phyloP scores from a whole-genome alignment of 2,329 filamentous ascomycete species.

The Ascochyta pisi region DNA sequence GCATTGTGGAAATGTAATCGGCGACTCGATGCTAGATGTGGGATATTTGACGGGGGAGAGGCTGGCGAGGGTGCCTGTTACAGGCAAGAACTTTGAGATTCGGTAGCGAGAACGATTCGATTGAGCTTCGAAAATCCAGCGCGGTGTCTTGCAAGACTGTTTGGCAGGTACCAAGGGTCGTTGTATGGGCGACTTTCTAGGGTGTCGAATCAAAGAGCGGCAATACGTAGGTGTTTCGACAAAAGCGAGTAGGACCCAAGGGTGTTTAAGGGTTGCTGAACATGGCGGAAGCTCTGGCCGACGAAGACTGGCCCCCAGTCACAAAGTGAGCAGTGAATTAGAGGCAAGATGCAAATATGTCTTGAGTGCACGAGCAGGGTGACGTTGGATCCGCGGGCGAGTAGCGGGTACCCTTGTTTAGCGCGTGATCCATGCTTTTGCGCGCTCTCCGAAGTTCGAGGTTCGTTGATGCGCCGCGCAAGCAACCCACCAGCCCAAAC shows the following conservation, averaged over 20 bases:
- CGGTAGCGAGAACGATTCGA: not conserved
- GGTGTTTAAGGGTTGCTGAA: not conserved
- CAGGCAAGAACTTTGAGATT: not conserved
- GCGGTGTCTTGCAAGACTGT: not conserved
- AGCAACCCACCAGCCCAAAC: not conserved
- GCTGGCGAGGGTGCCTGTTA: not conserved
- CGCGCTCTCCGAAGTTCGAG: not conserved
- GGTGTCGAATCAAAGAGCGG: slow-evolving; percentile 1
- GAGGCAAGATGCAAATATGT: not conserved
- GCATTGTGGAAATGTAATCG: slow-evolving; percentile 31
- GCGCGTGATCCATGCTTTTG: slow-evolving; percentile 9
- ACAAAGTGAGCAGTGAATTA: not conserved
- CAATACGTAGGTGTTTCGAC: not conserved
- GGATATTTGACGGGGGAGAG: not conserved
- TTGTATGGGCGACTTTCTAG: not conserved
- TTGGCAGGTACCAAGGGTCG: not conserved
- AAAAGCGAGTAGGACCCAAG: not conserved
- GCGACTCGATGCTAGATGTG: not conserved
- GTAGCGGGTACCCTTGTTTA: slow-evolving; percentile 13
- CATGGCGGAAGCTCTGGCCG: not conserved
- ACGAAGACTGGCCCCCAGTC: not conserved
- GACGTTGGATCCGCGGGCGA: slow-evolving; percentile 16
- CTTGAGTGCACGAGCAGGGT: slow-evolving; percentile 9
- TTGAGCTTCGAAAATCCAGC: not conserved
- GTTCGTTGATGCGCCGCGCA: slow-evolving; percentile 1